Base-by-base conservation (phyloP, 2,329 filamentous ascomycete species). In the Phaeophleospora eucalypticola region DNA sequence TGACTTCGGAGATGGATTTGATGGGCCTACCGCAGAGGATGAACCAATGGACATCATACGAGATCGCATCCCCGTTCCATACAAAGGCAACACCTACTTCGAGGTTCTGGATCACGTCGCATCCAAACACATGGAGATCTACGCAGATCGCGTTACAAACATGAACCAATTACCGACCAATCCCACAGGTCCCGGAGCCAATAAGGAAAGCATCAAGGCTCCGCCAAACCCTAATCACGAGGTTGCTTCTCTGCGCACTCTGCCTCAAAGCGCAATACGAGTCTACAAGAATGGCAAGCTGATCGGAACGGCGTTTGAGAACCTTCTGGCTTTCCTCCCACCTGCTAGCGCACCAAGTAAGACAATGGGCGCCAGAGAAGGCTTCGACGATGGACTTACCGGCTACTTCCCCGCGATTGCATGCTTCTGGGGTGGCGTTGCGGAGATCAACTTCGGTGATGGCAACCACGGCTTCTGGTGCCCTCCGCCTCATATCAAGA, bases 331-430 rank as follows among this genome's bases (percentile, higher is more conserved):
- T 2, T 98, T 98, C 69, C 74, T 98, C 1, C 93, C 93, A 0
- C 91, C 90, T 0, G 90, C 93, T 0, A 95, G 88, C 4, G 83
- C 82, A 51, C 84, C 86, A 3, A 79, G 82, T 49, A 72, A 78
- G 4, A 82, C 86, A 54, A 78, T 85, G 35, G 57, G 87, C 10
- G 89, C 87, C 15, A 77, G 93, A 41, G 86, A 93, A 52, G 89
- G 89, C 20, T 82, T 95, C 52, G 93, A 98, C 63, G 93, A 98
- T 62, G 93, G 91, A 29, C 87, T 93, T 77, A 79, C 96, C 1
- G 94, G 93, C 9, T 98, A 98, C 70, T 95, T 95, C 63, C 93
- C 93, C 1, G 88, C 90, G 17, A 82, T 98, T 16, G 93, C 89
- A 58, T 86, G 93, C 17, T 97, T 96, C 70, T 83, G 87, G 36